Conservation (phyloP, 192 early-diverging fungal genomes). For the Phlyctochytrium planicorne region DNA sequence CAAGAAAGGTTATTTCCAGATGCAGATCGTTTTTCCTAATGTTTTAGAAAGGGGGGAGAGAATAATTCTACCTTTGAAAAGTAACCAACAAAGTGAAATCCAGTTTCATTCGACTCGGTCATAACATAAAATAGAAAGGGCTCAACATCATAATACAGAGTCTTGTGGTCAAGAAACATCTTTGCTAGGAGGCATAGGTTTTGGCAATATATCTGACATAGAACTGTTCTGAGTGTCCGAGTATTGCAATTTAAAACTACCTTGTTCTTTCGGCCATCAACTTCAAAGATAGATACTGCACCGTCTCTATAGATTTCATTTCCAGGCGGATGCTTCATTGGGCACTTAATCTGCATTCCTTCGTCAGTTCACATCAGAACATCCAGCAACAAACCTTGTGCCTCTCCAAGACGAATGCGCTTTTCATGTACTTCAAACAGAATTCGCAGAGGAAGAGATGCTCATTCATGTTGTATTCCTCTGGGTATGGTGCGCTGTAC, state of each 20-base stretch:
- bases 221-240: neutral
- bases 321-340: constrained; percentile 74
- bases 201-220: constrained; percentile 89
- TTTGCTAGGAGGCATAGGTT: constrained; percentile 92
- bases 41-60: constrained; percentile 2
- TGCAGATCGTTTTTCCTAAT: constrained; percentile 82
- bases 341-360: constrained; percentile 67
- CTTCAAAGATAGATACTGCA: constrained; percentile 64
- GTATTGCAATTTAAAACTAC: constrained; percentile 28
- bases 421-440: constrained; percentile 93
- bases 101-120: constrained; percentile 52
- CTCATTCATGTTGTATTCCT: constrained; percentile 72
- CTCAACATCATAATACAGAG: constrained; percentile 92
- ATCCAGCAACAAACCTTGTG: constrained; percentile 58
- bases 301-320: constrained; percentile 77
- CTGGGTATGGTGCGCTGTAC: constrained; percentile 94
- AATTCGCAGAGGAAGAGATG: constrained; percentile 85
- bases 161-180: constrained; percentile 96
- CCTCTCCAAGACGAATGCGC: constrained; percentile 62
- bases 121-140: constrained; percentile 94
- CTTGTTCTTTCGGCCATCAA: constrained; percentile 86
- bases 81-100: constrained; percentile 78
- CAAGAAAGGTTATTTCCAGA: constrained; percentile 93
- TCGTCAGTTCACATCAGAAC: neutral
- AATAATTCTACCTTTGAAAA: constrained; percentile 82